Base-by-base conservation (phyloP, 306 rosid species). In the Acacia confusa region DNA sequence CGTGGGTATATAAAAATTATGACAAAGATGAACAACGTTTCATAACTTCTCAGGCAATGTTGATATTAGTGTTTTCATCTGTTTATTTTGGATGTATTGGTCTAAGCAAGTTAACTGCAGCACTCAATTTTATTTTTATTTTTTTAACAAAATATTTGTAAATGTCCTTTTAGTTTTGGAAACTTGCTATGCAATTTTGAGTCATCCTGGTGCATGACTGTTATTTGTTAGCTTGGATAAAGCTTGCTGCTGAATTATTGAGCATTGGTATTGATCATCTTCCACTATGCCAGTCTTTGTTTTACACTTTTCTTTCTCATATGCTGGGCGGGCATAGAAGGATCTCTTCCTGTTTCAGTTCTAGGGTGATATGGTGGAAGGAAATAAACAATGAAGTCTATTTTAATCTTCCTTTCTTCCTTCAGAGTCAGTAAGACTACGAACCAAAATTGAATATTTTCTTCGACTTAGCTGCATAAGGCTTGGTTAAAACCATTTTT, bases 371-470 rank as follows among this genome's bases (percentile, higher is more conserved):
- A 14, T 7, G 2, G 8, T 9, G 52, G 34, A 74, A 34, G 34
- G 53, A 43, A 78, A 47, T 22, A 13, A 6, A 30, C 14, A 52
- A 4, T 15, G 14, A 53, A 43, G 25, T 45, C 60, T 78, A 15
- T 74, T 12, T 66, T 27, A 52, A 63, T 83, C 75, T 55, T 27
- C 72, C 30, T 52, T 74, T 72, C 52, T 69, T 74, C 70, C 61
- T 75, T 74, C 19, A 25, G 52, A 74, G 66, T 47, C n/a, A 66
- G 19, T 70, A 40, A 67, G 77, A 74, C 16, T 70, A 30, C 45
- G 65, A 79, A 25, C 27, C 43, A 53, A 53, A 27, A 36, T 45
- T 74, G 41, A 20, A 73, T 1, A 48, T 40, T 22, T 67, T 73
- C 60, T 67, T 53, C 45, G 19, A 27, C 80, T 79, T 68, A 25